phyloP scores from a whole-genome alignment of 495 filamentous ascomycete species.

The Neurospora terricola region DNA sequence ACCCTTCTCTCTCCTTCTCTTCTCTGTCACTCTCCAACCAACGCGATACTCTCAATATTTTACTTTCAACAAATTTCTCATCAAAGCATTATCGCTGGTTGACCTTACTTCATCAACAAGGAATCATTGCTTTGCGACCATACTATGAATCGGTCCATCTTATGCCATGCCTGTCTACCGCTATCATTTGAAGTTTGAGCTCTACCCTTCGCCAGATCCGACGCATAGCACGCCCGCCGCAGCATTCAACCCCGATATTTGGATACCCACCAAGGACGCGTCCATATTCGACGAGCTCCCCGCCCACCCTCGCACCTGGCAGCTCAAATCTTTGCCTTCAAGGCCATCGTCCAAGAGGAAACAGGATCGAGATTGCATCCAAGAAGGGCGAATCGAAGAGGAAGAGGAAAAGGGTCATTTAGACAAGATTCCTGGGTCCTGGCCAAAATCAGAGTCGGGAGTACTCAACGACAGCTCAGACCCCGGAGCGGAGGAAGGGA shows the following conservation, averaged over 20 bases:
- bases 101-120: not conserved
- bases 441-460: not conserved
- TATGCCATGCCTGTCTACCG: constrained; percentile 68
- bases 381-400: not conserved
- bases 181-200: constrained; percentile 84
- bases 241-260: constrained; percentile 17
- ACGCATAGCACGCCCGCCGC: constrained; percentile 4
- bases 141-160: not conserved
- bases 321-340: not conserved
- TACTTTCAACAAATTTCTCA: not conserved
- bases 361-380: not conserved
- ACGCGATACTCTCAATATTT: not conserved
- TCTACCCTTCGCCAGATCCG: constrained; percentile 48
- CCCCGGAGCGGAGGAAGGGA: not conserved
- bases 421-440: not conserved
- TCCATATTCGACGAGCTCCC: constrained; percentile 38
- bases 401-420: not conserved
- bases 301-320: constrained; percentile 23
- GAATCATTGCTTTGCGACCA: not conserved
- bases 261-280: constrained; percentile 27
- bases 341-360: not conserved
- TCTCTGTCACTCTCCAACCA: not conserved
- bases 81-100: not conserved
- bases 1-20: not conserved
- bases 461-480: not conserved